A percentile compares a stretch with the other conserved stretches of the same genome.
These are phyloP conservation scores for Calvatia gigantea DNA, from an alignment of 768 basidiomycete genomes.

Conservation along the genomic window DNA sequence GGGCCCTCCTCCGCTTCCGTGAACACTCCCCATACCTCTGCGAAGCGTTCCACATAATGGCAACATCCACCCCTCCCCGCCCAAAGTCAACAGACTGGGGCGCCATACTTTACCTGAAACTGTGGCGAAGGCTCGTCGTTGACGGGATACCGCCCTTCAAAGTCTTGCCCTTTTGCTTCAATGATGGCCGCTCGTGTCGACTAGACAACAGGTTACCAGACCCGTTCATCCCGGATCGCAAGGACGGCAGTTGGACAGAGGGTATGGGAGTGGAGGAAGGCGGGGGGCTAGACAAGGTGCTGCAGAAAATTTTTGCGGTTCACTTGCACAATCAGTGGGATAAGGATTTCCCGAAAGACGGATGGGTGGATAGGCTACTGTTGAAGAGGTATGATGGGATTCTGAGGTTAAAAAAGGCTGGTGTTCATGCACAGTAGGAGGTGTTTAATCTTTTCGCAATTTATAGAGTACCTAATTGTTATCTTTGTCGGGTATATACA, in stretches of 20 bases:
- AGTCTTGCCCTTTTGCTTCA: constrained; percentile 93
- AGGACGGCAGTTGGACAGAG: constrained; percentile 62
- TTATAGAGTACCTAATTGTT: neutral
- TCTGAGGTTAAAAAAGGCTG: constrained; percentile 16
- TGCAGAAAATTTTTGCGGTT: constrained; percentile 78
- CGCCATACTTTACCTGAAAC: constrained; percentile 83
- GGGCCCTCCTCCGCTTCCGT: constrained; percentile 92
- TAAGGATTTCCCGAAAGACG: constrained; percentile 74
- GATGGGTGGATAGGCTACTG: constrained; percentile 86
- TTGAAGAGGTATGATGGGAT: constrained; percentile 56
- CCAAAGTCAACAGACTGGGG: constrained; percentile 93
- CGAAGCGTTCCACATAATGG: constrained; percentile 93
- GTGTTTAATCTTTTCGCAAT: neutral
- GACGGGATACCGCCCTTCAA: constrained; percentile 79
- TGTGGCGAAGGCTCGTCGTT: constrained; percentile 81
- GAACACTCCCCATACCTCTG: constrained; percentile 93
- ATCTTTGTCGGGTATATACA: neutral
- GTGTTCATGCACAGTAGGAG: neutral
- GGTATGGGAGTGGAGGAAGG: constrained; percentile 58
- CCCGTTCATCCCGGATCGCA: constrained; percentile 65
- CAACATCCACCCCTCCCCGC: constrained; percentile 65
- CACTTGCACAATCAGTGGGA: constrained; percentile 98
- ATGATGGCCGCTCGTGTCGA: constrained; percentile 88
- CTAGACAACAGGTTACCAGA: constrained; percentile 92
- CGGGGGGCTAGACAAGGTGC: constrained; percentile 56